A percentile compares a stretch with the other conserved stretches of the same genome.
Conservation (phyloP, 371 early-diverging fungal genomes). For the Basidiobolus heterosporus region DNA sequence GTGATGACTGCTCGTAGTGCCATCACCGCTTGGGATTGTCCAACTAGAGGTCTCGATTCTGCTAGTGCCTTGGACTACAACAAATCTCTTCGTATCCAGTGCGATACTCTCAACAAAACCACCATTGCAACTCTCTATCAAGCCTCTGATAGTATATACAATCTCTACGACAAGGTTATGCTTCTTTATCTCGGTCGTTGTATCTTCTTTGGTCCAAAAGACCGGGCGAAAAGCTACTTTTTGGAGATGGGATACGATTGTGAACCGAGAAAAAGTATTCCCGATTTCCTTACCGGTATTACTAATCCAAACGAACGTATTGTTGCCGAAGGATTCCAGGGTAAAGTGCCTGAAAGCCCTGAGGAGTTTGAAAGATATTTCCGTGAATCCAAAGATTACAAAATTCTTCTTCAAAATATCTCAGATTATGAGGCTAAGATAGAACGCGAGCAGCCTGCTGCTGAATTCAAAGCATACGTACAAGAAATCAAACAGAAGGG, state of each 20-base stretch:
- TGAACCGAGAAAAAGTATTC: constrained; percentile 50
- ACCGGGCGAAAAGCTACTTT: constrained; percentile 43
- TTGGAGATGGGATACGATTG: constrained; percentile 41
- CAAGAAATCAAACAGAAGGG: constrained; percentile 32
- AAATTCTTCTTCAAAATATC: constrained; percentile 16
- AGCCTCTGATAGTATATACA: constrained; percentile 53
- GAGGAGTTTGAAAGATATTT: constrained; percentile 25
- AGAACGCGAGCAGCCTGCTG: constrained; percentile 12
- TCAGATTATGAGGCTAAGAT: constrained; percentile 18
- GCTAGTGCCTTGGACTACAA: constrained; percentile 70
- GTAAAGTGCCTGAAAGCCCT: constrained; percentile 19
- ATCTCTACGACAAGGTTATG: constrained; percentile 55
- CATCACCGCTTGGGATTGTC: constrained; percentile 70
- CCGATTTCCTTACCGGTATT: constrained; percentile 57
- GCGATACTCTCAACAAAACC: constrained; percentile 38
- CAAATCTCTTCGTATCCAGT: constrained; percentile 44
- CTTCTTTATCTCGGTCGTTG: constrained; percentile 51
- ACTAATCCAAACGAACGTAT: constrained; percentile 41
- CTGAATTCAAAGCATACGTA: constrained; percentile 29
- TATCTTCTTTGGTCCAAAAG: constrained; percentile 57
- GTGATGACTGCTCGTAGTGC: constrained; percentile 61
- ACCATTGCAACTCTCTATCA: constrained; percentile 48
- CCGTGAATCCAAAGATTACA: constrained; percentile 17
- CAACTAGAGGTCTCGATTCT: constrained; percentile 79
- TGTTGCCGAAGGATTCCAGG: constrained; percentile 29